Evolutionary conservation across 148 eudicot genomes (phyloP).

Genomic region (Mesembryanthemum crystallinum): DNA sequence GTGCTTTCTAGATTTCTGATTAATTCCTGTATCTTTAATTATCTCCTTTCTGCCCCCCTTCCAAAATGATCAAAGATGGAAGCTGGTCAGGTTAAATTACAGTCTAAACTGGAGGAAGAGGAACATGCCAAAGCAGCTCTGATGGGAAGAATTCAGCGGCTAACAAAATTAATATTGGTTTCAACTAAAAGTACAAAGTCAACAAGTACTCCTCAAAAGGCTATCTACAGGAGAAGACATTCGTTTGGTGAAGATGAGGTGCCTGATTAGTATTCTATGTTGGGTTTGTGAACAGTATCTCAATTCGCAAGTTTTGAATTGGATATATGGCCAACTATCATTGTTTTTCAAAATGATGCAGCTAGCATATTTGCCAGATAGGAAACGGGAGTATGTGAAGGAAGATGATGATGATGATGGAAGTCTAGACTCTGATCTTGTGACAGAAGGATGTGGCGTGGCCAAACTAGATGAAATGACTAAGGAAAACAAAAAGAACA

Average conservation of each 20-base stretch:
- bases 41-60: neutral
- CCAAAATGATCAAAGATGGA: conserved; percentile 45
- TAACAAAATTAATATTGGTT: conserved; percentile 71
- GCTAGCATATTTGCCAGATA: conserved; percentile 29
- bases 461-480: conserved; percentile 12
- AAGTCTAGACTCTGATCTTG: conserved; percentile 16
- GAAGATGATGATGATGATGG: conserved; percentile 17
- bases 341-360: conserved; percentile 16
- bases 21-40: neutral
- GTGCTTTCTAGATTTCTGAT: neutral
- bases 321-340: neutral
- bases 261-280: neutral
- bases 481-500: conserved; percentile 22
- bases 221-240: conserved; percentile 45
- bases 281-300: neutral
- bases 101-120: conserved; percentile 70
- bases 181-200: conserved; percentile 58
- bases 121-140: conserved; percentile 83
- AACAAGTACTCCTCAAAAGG: conserved; percentile 33
- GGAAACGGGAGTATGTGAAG: conserved; percentile 11
- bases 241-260: conserved; percentile 59
- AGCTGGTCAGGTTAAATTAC: conserved; percentile 63
- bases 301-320: neutral
- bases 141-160: conserved; percentile 77
- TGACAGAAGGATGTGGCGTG: conserved; percentile 11